Evolutionary conservation across 2,329 filamentous ascomycete species (phyloP).

Genomic region (Zymoseptoria passerinii): DNA sequence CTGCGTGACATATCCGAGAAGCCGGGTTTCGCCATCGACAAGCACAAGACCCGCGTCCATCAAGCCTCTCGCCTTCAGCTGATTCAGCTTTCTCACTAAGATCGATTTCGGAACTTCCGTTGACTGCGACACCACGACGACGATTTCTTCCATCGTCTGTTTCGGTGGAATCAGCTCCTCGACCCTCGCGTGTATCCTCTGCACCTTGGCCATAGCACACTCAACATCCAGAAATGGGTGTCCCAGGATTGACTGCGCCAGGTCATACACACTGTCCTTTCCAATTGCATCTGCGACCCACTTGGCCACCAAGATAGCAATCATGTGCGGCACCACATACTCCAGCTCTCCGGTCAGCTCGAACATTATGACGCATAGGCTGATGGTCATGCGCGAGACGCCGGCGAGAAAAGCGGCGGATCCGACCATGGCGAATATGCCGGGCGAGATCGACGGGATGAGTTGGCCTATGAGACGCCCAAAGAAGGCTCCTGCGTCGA

Average conservation of each 20-base stretch:
- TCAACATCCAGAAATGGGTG: slow-evolving; percentile 52
- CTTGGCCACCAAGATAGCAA: slow-evolving; percentile 52
- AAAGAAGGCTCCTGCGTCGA: slow-evolving; percentile 51
- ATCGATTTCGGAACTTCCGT: slow-evolving; percentile 37
- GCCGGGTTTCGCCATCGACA: slow-evolving; percentile 40
- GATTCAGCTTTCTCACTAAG: slow-evolving; percentile 40
- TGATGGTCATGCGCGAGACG: slow-evolving; percentile 51
- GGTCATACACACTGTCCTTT: slow-evolving; percentile 49
- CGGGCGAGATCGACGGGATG: slow-evolving; percentile 42
- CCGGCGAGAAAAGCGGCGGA: slow-evolving; percentile 52
- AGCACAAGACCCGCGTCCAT: slow-evolving; percentile 52
- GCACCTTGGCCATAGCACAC: slow-evolving; percentile 37
- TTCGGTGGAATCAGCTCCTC: slow-evolving; percentile 45
- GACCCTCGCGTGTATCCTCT: slow-evolving; percentile 33
- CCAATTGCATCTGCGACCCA: slow-evolving; percentile 50
- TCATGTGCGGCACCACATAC: slow-evolving; percentile 51
- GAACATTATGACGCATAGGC: slow-evolving; percentile 54
- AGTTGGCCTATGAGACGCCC: slow-evolving; percentile 46
- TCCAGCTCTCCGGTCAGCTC: slow-evolving; percentile 52
- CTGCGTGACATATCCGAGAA: slow-evolving; percentile 50
- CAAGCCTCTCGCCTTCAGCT: slow-evolving; percentile 43
- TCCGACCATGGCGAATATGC: slow-evolving; percentile 55
- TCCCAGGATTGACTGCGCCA: slow-evolving; percentile 51
- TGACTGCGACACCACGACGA: slow-evolving; percentile 37
- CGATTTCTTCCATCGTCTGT: slow-evolving; percentile 50